Percentiles rank a stretch among this genome's conserved stretches.
These are phyloP conservation scores for Phytophthora agathidicida DNA, from an alignment of 352 stramenopile genomes.

Conservation along the genomic window DNA sequence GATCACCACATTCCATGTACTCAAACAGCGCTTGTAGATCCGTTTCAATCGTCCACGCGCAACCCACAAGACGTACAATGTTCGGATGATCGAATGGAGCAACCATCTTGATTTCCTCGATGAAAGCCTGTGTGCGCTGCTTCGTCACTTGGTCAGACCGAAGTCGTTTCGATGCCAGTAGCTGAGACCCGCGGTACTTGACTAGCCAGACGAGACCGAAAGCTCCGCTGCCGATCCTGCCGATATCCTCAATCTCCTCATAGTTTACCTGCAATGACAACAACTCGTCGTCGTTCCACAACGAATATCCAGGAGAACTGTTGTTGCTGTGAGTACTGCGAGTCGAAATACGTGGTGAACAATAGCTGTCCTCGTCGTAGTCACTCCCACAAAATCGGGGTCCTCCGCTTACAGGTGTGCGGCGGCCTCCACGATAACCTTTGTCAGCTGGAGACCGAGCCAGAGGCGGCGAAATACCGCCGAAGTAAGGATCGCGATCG, in stretches of 20 bases:
- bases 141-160: conserved; percentile 48
- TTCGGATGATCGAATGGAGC: conserved; percentile 60
- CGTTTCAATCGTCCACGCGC: conserved; percentile 60
- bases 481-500: conserved; percentile 40
- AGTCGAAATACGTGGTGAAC: conserved; percentile 39
- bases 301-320: conserved; percentile 44
- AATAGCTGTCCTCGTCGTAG: conserved; percentile 30
- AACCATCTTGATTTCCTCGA: conserved; percentile 78
- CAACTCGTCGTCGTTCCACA: conserved; percentile 67
- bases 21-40: conserved; percentile 72
- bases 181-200: conserved; percentile 41
- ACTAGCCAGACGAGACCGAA: conserved; percentile 58
- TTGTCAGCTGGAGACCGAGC: conserved; percentile 27
- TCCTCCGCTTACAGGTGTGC: conserved; percentile 29
- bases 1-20: conserved; percentile 67
- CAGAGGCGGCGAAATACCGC: conserved; percentile 38
- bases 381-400: conserved; percentile 18
- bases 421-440: conserved; percentile 30
- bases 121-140: conserved; percentile 50
- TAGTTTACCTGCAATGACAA: conserved; percentile 48
- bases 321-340: conserved; percentile 43
- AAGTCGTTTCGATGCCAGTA: conserved; percentile 60
- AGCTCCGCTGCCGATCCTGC: conserved; percentile 49
- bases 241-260: conserved; percentile 60
- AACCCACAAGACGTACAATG: conserved; percentile 71